Conservation (phyloP, 352 stramenopile genomes). For the Poterioochromonas sp. region DNA sequence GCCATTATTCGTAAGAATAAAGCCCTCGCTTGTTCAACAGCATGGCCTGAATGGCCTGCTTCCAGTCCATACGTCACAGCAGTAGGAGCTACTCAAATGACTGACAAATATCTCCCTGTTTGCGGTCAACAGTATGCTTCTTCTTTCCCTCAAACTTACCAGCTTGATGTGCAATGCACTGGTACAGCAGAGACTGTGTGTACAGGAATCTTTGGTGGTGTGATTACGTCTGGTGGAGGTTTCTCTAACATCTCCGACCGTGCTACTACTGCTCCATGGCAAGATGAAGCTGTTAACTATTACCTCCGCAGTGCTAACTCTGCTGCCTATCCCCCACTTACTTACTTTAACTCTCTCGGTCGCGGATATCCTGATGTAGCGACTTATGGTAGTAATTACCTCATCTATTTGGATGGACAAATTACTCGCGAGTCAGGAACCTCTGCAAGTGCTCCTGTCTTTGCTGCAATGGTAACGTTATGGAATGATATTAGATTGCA, state of each 20-base stretch:
- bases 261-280: background rate
- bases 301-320: background rate
- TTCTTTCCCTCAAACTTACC: background rate
- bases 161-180: background rate
- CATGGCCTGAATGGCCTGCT: slow-evolving; percentile 39
- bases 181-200: background rate
- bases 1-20: background rate
- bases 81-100: slow-evolving; percentile 18
- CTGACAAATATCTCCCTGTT: background rate
- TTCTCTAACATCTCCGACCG: slow-evolving; percentile 5
- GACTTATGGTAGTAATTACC: slow-evolving; percentile 1
- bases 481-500: slow-evolving; percentile 17
- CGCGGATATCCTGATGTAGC: slow-evolving; percentile 10
- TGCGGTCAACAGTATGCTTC: background rate
- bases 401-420: background rate
- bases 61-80: slow-evolving; percentile 28
- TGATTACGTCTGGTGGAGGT: slow-evolving; percentile 22
- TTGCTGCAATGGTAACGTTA: slow-evolving; percentile 15
- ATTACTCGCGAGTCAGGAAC: slow-evolving; percentile 19
- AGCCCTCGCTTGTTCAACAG: background rate
- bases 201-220: background rate
- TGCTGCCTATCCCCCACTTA: background rate
- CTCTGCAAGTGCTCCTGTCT: background rate
- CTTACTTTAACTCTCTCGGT: background rate
- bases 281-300: background rate